phyloP scores from a whole-genome alignment of 2,329 filamentous ascomycete species.

The Neofusicoccum sp. region DNA sequence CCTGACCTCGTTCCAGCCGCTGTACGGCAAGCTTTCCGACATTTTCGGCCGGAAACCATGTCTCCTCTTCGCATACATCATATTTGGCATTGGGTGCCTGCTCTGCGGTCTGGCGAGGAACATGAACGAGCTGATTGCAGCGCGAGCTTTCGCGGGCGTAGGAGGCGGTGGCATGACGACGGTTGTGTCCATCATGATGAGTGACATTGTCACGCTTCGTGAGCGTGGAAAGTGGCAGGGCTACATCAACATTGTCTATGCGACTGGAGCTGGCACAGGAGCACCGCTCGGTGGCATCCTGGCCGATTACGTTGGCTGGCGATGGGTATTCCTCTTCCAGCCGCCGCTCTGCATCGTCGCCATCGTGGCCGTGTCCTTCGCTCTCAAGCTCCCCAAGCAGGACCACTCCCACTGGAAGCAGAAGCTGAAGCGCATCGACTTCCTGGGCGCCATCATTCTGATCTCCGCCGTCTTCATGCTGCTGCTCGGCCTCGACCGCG shows the following conservation, averaged over 20 bases:
- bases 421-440: slow-evolving; percentile 69
- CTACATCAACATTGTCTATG: slow-evolving; percentile 69
- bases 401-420: slow-evolving; percentile 62
- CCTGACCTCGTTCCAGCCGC: slow-evolving; percentile 70
- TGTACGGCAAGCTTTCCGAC: slow-evolving; percentile 69
- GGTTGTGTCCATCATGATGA: slow-evolving; percentile 67
- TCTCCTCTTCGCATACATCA: slow-evolving; percentile 61
- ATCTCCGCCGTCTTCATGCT: slow-evolving; percentile 64
- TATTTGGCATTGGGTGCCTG: slow-evolving; percentile 65
- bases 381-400: slow-evolving; percentile 59
- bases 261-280: slow-evolving; percentile 65
- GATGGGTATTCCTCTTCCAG: slow-evolving; percentile 73
- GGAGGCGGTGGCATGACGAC: slow-evolving; percentile 72
- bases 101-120: slow-evolving; percentile 62
- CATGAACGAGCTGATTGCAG: slow-evolving; percentile 65
- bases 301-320: slow-evolving; percentile 72
- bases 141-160: slow-evolving; percentile 61
- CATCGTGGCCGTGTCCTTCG: slow-evolving; percentile 61
- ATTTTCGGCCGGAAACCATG: slow-evolving; percentile 68
- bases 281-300: slow-evolving; percentile 69
- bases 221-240: slow-evolving; percentile 74
- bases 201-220: slow-evolving; percentile 67
- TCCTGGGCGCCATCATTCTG: slow-evolving; percentile 66
- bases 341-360: slow-evolving; percentile 67
- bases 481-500: slow-evolving; percentile 68